phyloP scores from a whole-genome alignment of 2,329 filamentous ascomycete species.

The Tolypocladium ovalisporum region DNA sequence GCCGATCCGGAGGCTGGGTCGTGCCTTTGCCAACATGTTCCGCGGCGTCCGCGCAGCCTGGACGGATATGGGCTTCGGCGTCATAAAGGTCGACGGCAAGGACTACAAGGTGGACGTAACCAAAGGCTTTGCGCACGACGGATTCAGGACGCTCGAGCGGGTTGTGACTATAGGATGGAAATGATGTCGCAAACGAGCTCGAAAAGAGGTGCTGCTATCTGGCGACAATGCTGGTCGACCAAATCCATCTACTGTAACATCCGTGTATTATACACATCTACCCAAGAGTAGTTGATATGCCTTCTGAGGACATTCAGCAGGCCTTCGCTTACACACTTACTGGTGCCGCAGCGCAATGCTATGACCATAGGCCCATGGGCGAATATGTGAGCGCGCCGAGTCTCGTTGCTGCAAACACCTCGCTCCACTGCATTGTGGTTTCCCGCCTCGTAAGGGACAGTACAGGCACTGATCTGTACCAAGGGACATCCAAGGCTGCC shows the following conservation, averaged over 20 bases:
- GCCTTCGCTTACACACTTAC: neutral
- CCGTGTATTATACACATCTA: neutral
- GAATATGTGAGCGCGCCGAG: neutral
- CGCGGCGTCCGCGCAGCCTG: slow-evolving; percentile 36
- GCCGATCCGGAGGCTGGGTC: slow-evolving; percentile 41
- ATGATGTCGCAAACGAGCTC: slow-evolving; percentile 6
- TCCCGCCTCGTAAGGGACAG: too few relatives aligned
- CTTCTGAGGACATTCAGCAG: neutral
- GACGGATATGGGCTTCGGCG: slow-evolving; percentile 45
- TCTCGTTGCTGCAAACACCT: neutral
- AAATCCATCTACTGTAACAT: neutral
- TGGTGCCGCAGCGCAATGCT: neutral
- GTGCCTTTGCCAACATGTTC: slow-evolving; percentile 30
- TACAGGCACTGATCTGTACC: too few relatives aligned
- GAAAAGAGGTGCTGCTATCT: neutral
- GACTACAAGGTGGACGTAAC: slow-evolving; percentile 48
- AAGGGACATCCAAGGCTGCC: neutral
- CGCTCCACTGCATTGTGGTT: neutral
- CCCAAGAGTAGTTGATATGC: too few relatives aligned
- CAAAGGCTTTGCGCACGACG: slow-evolving; percentile 46
- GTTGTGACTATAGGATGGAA: slow-evolving; percentile 26
- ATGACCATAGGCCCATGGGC: neutral
- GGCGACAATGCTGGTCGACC: neutral
- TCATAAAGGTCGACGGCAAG: slow-evolving; percentile 33
- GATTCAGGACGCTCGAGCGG: slow-evolving; percentile 47